Evolutionary conservation across 1,284 basidiomycete species (phyloP).

Genomic region (Thelephora terrestris): DNA sequence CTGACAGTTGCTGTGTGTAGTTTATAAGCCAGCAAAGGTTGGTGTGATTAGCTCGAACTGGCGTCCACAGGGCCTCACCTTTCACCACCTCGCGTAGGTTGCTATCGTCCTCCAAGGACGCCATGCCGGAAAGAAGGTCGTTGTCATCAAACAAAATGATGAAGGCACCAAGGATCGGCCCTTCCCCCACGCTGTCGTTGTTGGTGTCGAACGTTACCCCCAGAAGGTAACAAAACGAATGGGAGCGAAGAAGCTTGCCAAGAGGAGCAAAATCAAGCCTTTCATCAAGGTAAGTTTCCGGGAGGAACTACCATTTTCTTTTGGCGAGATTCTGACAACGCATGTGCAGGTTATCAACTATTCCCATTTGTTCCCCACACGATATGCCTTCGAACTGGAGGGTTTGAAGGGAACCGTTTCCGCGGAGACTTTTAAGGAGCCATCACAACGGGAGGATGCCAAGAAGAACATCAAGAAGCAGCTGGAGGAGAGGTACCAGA

Average conservation of each 20-base stretch:
- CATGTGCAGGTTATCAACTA: constrained; percentile 75
- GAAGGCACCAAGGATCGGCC: constrained; percentile 85
- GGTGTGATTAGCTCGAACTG: constrained; percentile 9
- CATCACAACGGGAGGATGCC: constrained; percentile 82
- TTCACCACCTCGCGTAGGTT: constrained; percentile 38
- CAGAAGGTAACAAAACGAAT: constrained; percentile 93
- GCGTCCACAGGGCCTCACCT: not conserved
- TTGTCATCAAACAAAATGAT: constrained; percentile 82
- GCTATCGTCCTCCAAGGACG: constrained; percentile 95
- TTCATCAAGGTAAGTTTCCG: constrained; percentile 81
- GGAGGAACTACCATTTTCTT: not conserved
- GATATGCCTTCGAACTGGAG: constrained; percentile 93
- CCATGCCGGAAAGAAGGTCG: constrained; percentile 91
- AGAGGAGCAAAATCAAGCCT: constrained; percentile 92
- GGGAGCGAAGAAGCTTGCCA: constrained; percentile 89
- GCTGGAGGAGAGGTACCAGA: constrained; percentile 85
- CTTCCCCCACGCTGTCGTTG: constrained; percentile 94
- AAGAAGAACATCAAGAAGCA: constrained; percentile 96
- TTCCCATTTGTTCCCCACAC: constrained; percentile 95
- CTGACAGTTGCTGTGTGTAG: constrained; percentile 34
- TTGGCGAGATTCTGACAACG: not conserved
- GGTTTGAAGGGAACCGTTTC: constrained; percentile 78
- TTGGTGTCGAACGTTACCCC: constrained; percentile 93
- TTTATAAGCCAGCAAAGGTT: constrained; percentile 98
- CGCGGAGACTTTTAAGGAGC: constrained; percentile 91